Conservation (phyloP, 2,329 filamentous ascomycete genomes). For the Alternaria rosae region DNA sequence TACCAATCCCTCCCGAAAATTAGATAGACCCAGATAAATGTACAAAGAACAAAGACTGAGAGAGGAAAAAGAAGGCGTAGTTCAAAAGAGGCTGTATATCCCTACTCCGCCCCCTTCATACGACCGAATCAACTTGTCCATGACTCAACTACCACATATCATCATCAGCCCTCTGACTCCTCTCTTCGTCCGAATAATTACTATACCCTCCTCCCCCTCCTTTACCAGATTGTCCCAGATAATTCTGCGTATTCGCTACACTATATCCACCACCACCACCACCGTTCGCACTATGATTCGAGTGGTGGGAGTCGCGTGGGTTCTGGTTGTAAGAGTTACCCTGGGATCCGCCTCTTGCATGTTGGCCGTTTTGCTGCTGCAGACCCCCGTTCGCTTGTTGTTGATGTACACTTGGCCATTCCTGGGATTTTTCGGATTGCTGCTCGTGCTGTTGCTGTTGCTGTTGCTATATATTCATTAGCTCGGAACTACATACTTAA, state of each 20-base stretch:
- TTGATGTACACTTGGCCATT: constrained; percentile 31
- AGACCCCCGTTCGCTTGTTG: constrained; percentile 22
- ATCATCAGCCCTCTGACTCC: constrained; percentile 41
- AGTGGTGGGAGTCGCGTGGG: constrained; percentile 45
- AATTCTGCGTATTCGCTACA: constrained; percentile 47
- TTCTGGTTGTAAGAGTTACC: constrained; percentile 27
- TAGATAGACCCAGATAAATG: neutral
- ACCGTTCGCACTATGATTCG: constrained; percentile 36
- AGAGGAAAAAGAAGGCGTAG: neutral
- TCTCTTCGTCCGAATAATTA: constrained; percentile 40
- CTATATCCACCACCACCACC: constrained; percentile 39
- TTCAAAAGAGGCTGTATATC: constrained; percentile 4
- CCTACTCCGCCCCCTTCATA: neutral
- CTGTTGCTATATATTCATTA: constrained; percentile 16
- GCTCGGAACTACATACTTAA: too few species aligned
- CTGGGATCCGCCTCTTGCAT: constrained; percentile 15
- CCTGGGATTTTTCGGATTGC: constrained; percentile 26
- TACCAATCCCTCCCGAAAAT: too few species aligned
- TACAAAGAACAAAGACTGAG: neutral
- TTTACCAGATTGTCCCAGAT: constrained; percentile 42
- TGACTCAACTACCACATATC: constrained; percentile 47
- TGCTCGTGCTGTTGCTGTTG: constrained; percentile 34
- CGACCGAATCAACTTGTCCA: neutral
- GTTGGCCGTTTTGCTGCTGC: constrained; percentile 21
- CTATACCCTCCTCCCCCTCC: constrained; percentile 34